A percentile compares a stretch with the other conserved stretches of the same genome.
Evolutionary conservation across 2,329 filamentous ascomycete genomes (phyloP).

Genomic region (Diaporthe sp.): DNA sequence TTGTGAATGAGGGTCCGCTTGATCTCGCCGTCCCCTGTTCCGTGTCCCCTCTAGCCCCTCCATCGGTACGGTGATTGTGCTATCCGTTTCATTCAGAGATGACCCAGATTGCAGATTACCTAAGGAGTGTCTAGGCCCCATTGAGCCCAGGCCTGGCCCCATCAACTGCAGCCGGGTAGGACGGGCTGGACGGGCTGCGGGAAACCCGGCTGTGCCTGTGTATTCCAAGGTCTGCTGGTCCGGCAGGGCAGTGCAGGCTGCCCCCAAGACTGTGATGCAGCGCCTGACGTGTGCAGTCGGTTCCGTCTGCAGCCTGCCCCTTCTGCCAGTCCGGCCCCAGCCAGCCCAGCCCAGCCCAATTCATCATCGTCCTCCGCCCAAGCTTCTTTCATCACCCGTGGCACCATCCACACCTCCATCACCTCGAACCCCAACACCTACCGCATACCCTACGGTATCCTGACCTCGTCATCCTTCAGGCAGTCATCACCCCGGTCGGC

Average conservation of each 20-base stretch:
- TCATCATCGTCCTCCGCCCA: slow-evolving; percentile 33
- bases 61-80: not conserved
- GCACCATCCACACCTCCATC: slow-evolving; percentile 39
- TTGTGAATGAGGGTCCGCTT: slow-evolving; percentile 36
- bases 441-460: slow-evolving; percentile 29
- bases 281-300: slow-evolving; percentile 36
- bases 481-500: slow-evolving; percentile 17
- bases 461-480: slow-evolving; percentile 37
- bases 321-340: slow-evolving; percentile 14
- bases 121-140: slow-evolving; percentile 20
- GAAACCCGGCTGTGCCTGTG: slow-evolving; percentile 17
- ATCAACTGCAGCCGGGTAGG: slow-evolving; percentile 10
- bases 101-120: slow-evolving; percentile 16
- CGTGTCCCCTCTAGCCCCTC: slow-evolving; percentile 13
- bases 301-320: slow-evolving; percentile 1
- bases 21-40: slow-evolving; percentile 14
- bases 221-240: slow-evolving; percentile 5
- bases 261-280: slow-evolving; percentile 15
- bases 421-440: slow-evolving; percentile 26
- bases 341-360: slow-evolving; percentile 30
- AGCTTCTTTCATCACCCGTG: slow-evolving; percentile 34
- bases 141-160: not conserved
- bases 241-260: slow-evolving; percentile 15
- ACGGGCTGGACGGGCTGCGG: slow-evolving; percentile 4
- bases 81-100: slow-evolving; percentile 7